Evolutionary conservation across 192 early-diverging fungal species (phyloP).

Genomic region (Backusella mclennaniae): DNA sequence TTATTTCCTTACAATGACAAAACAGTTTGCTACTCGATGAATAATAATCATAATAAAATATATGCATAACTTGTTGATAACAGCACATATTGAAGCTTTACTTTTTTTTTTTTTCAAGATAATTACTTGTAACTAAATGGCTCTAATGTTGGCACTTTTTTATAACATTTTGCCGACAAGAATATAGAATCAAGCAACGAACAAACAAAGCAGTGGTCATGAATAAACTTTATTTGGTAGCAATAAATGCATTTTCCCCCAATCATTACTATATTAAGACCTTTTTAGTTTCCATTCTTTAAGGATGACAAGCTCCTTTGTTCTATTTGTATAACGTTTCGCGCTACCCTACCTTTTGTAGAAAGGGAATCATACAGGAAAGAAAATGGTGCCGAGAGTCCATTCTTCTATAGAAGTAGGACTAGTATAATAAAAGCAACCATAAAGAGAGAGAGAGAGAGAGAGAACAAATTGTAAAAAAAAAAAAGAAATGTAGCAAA

Average conservation of each 20-base stretch:
- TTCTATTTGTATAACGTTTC: not conserved
- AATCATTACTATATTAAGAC: not conserved
- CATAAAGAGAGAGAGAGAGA: too few species aligned
- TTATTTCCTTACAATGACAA: not conserved
- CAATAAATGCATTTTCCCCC: not conserved
- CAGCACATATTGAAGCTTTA: not conserved
- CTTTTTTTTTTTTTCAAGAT: not conserved
- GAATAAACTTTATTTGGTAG: not conserved
- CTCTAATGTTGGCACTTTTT: not conserved
- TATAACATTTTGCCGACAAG: not conserved
- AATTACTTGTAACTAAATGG: not conserved
- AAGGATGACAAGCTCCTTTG: not conserved
- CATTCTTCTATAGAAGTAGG: too few species aligned
- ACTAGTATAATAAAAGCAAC: too few species aligned
- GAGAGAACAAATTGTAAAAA: too few species aligned
- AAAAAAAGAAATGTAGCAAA: too few species aligned
- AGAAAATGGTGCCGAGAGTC: not conserved
- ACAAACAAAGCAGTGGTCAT: not conserved
- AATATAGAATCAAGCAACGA: not conserved
- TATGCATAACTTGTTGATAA: not conserved
- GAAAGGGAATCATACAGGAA: not conserved
- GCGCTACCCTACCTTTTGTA: too few species aligned
- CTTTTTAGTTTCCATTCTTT: not conserved
- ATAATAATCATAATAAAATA: not conserved
- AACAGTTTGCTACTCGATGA: not conserved